phyloP scores from a whole-genome alignment of 306 rosid species.

The Fragaria iinumae region DNA sequence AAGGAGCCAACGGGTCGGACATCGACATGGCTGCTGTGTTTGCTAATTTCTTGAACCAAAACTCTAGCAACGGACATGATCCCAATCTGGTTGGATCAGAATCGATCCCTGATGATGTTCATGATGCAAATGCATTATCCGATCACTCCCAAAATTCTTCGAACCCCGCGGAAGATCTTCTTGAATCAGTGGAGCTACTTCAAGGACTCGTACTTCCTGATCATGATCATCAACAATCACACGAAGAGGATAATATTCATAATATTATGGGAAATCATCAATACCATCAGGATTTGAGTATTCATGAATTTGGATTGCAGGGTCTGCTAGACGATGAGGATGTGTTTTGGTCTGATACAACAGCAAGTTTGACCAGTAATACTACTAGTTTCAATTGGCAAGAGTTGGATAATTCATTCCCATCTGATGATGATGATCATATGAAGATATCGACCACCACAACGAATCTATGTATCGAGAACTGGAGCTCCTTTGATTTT shows the following conservation, averaged over 20 bases:
- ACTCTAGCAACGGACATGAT: not conserved
- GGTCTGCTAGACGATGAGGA: constrained; percentile 27
- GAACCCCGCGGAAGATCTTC: not conserved
- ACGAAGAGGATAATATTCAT: constrained; percentile 11
- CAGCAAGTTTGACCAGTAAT: not conserved
- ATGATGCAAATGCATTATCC: not conserved
- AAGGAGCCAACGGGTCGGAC: constrained; percentile 29
- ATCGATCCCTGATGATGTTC: not conserved
- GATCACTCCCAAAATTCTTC: constrained; percentile 11
- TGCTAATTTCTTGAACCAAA: constrained; percentile 60
- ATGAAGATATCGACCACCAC: constrained; percentile 28
- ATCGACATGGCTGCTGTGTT: constrained; percentile 80
- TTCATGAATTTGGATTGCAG: constrained; percentile 45
- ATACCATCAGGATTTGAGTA: constrained; percentile 5
- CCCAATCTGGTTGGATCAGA: constrained; percentile 10
- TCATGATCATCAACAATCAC: not conserved
- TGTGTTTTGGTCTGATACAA: constrained; percentile 25
- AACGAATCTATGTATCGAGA: constrained; percentile 27
- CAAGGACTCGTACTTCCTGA: constrained; percentile 3
- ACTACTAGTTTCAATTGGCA: constrained; percentile 34
- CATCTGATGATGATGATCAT: constrained; percentile 27
- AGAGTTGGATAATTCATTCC: constrained; percentile 36
- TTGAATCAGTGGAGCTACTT: constrained; percentile 9
- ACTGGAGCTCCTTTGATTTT: constrained; percentile 63
- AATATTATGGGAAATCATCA: not conserved